Conservation (phyloP, 1,139 yeast species). For the Geotrichum macrosporum region DNA sequence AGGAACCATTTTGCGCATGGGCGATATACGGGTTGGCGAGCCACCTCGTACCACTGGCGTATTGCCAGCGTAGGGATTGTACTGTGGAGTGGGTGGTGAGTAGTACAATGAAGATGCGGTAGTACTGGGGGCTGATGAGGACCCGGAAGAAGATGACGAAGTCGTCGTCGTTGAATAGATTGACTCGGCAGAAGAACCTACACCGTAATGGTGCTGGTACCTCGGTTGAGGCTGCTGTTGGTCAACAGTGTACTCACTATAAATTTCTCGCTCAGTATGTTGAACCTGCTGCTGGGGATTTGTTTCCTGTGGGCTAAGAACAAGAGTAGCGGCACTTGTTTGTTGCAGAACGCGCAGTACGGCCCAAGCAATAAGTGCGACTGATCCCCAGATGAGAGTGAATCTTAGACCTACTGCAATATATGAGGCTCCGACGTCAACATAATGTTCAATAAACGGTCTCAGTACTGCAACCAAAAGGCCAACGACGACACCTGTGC, state of each 20-base stretch:
- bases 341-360: conserved; percentile 24
- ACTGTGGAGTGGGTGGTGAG: conserved; percentile 19
- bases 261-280: not conserved
- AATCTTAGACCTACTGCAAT: conserved; percentile 25
- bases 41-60: conserved; percentile 11
- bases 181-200: conserved; percentile 19
- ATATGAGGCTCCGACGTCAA: conserved; percentile 30
- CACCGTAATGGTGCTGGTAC: not conserved
- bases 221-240: conserved; percentile 6
- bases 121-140: no score
- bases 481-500: conserved; percentile 30
- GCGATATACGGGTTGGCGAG: conserved; percentile 21
- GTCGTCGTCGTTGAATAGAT: conserved; percentile 17
- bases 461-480: conserved; percentile 27
- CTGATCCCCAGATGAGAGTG: conserved; percentile 29
- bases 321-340: conserved; percentile 20
- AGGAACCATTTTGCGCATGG: conserved; percentile 15
- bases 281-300: conserved; percentile 7
- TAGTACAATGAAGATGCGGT: conserved; percentile 14
- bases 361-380: conserved; percentile 26
- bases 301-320: conserved; percentile 8
- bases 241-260: not conserved
- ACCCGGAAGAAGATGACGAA: conserved; percentile 10
- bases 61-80: conserved; percentile 15
- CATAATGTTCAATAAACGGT: conserved; percentile 29